Conservation (phyloP, 2,329 filamentous ascomycete genomes). For the Penicillium frequentans region DNA sequence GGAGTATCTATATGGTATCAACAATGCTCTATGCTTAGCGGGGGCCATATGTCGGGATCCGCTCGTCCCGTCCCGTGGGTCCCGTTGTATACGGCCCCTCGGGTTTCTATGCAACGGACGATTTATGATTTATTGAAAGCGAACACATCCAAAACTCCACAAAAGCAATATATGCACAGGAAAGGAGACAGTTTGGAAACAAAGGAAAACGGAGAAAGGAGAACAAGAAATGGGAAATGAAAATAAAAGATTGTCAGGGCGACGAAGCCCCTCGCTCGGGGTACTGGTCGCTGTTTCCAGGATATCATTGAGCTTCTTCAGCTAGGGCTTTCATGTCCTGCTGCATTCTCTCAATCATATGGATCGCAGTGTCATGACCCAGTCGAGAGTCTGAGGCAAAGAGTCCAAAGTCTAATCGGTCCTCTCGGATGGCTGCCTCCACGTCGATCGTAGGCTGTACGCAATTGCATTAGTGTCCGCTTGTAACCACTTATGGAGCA, state of each 20-base stretch:
- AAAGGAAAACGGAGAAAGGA: background rate
- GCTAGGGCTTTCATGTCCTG: conserved; percentile 16
- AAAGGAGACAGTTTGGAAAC: conserved; percentile 6
- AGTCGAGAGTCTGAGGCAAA: conserved; percentile 19
- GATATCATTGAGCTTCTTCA: background rate
- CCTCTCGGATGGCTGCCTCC: conserved; percentile 24
- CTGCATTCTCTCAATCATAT: conserved; percentile 14
- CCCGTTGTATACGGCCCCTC: background rate
- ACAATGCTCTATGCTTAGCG: background rate
- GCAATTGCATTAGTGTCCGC: conserved; percentile 14
- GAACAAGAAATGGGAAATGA: background rate
- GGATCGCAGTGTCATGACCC: conserved; percentile 9
- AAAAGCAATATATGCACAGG: conserved; percentile 21
- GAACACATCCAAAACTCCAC: conserved; percentile 18
- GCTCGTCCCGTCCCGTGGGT: conserved; percentile 18
- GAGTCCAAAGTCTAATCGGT: conserved; percentile 22
- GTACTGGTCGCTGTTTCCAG: background rate
- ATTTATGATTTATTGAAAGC: conserved; percentile 3
- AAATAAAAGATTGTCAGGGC: background rate
- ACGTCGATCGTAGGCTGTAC: conserved; percentile 27
- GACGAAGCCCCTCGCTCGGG: background rate
- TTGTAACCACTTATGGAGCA: conserved; percentile 2
- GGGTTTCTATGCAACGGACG: background rate
- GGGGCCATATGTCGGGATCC: conserved; percentile 8
- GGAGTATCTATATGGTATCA: background rate